Conservation (phyloP, 768 basidiomycete species). For the Lyophyllum shimeji region DNA sequence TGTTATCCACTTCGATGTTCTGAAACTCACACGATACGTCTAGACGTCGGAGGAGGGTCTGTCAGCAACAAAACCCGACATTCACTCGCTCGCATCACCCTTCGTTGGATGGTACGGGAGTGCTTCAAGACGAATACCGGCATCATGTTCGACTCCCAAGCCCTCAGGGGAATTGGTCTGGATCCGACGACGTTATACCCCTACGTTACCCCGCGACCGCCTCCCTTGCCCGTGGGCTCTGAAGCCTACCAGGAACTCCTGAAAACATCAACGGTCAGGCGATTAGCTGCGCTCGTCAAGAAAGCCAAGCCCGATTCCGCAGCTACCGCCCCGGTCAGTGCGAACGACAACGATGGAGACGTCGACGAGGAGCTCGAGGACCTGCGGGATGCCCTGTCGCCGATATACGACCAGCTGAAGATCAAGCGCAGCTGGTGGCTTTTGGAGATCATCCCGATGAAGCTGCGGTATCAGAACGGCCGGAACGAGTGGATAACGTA, state of each 20-base stretch:
- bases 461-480: constrained; percentile 32
- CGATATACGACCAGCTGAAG: constrained; percentile 51
- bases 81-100: constrained; percentile 50
- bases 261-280: background rate
- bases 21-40: background rate
- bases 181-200: constrained; percentile 40
- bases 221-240: constrained; percentile 22
- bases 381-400: constrained; percentile 45
- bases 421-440: constrained; percentile 52
- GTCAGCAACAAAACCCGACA: constrained; percentile 40
- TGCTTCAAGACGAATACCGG: constrained; percentile 56
- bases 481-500: constrained; percentile 27
- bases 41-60: constrained; percentile 61
- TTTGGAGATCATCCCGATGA: constrained; percentile 46
- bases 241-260: background rate
- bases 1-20: too few species aligned
- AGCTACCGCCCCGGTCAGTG: background rate
- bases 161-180: constrained; percentile 43
- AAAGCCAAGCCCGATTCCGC: constrained; percentile 16
- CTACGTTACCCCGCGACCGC: constrained; percentile 30
- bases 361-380: constrained; percentile 51
- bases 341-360: background rate
- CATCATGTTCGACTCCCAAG: constrained; percentile 56
- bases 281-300: background rate
- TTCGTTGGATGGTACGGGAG: constrained; percentile 73